Base-by-base conservation (phyloP, 805 yeast species). In the Teunomyces stri region DNA sequence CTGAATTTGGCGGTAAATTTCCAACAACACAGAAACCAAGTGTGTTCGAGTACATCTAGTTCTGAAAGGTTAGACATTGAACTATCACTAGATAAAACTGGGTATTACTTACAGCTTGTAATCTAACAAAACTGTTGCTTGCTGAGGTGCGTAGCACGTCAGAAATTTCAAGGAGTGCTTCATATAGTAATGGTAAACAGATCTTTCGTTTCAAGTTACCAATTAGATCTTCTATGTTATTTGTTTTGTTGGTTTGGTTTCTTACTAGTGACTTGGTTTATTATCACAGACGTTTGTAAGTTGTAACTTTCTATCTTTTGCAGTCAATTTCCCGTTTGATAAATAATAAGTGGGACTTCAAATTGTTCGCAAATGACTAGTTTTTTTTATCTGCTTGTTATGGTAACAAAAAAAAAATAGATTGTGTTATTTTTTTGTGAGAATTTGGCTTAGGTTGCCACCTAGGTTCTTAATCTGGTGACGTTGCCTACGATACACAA, bases 41-140 rank as follows among this genome's bases (percentile, higher is more conserved):
- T 21, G 12, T 18, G 4, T 6, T 4, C 40, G 10, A n/a, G 11
- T 20, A 22, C 40, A 22, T 21, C 40, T 27, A 37, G 40, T 7
- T 12, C 40, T 37, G 12, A 20, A 37, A 37, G 3, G 40, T 37
- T 37, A 37, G 40, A 13, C 27, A 25, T 25, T 9, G 11, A 25
- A 25, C 10, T 25, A 9, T 25, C 11, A 25, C 27, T 25, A 9
- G 27, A 7, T 25, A 7, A 25, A 9, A 7, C 11, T 21, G 40
- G 40, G 40, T 37, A 37, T 37, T 37, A 37, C 40, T 37, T 37
- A 37, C 40, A 37, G 40, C 13, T 37, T 37, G 28, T 37, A 37
- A 13, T 21, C 20, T n/a, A 37, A 37, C 18, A 22, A 37, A 37
- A 37, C 29, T 37, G 40, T 22, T 37, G 40, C 4, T 7, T 37